These are phyloP conservation scores for Corchorus capsularis DNA, from an alignment of 345 rosid genomes.

Conservation along the genomic window DNA sequence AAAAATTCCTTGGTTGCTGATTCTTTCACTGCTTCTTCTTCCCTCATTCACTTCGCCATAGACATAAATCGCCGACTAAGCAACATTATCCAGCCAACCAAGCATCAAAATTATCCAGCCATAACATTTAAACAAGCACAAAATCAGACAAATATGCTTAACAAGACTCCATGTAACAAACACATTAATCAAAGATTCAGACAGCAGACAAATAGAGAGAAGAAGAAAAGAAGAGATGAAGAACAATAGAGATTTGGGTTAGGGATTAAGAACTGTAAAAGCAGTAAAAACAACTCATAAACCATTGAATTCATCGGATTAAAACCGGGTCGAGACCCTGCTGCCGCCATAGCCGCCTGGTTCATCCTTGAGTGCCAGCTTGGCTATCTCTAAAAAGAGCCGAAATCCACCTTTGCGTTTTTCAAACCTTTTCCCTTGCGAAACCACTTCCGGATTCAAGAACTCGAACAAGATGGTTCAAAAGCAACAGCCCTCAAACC, in stretches of 20 bases:
- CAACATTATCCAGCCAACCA: no score
- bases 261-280: conserved; percentile 90
- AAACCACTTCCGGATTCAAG: conserved; percentile 88
- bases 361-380: conserved; percentile 31
- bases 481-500: conserved; percentile 64
- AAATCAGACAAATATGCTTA: no score
- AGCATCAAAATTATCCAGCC: no score
- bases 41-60: no score
- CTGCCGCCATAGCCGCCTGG: conserved; percentile 16
- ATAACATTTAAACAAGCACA: no score
- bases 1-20: no score
- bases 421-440: conserved; percentile 79
- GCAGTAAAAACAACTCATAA: conserved; percentile 87
- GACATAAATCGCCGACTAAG: no score
- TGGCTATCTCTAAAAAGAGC: no score
- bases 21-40: no score
- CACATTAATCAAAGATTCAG: conserved; percentile 29
- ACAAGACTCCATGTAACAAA: conserved; percentile 28
- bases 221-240: background rate
- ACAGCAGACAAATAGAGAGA: conserved; percentile 10
- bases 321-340: conserved; percentile 46
- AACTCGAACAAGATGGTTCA: conserved; percentile 76
- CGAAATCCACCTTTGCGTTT: no score
- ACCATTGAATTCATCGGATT: conserved; percentile 97
- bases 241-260: conserved; percentile 86